Evolutionary conservation across 2,329 filamentous ascomycete species (phyloP), one percentile per base, ranked within the genome.

Genomic region (Fusarium metavorans): DNA sequence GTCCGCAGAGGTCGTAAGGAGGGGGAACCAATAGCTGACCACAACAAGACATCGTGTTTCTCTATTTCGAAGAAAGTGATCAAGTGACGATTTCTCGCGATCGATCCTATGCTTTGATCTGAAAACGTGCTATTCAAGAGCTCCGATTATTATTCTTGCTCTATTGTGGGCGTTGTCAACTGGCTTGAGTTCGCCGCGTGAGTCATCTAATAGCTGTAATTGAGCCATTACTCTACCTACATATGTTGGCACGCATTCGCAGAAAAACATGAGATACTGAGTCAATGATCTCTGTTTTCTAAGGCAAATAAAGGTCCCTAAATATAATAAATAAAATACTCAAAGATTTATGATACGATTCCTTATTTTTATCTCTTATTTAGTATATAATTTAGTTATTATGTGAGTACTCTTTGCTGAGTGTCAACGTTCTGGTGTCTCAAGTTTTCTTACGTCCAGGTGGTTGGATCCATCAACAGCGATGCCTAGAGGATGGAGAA

Each of bases 21-120:
- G 52, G 64, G 57, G 60, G 72, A 48, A 41, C 72, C 72, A 74
- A 74, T 70, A 63, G 50, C 43, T 52, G 56, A 64, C 18, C 64
- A 72, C 45, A 27, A 66, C n/a, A 50, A 60, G 30, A 59, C 72
- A 70, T 74, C 72, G 72, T 74, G 69, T 70, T 72, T 32, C 48
- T 48, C 43, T 27, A 41, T 41, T 14, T 64, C 16, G 10, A 37
- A 48, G 20, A 58, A 34, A 27, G 20, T 27, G 30, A 65, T 64
- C 45, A 54, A 66, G 58, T 70, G 50, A 56, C 32, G 63, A 35
- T 41, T 62, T 62, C 23, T 35, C 58, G 16, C 52, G 14, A 69
- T 35, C 27, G 27, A 58, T 60, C 11, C 54, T 27, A 57, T 57
- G 37, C 50, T 48, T 16, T 37, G 27, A 18, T 48, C 35, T 48